phyloP scores from a whole-genome alignment of 805 yeast genomes.

The Myxozyma geophila region DNA sequence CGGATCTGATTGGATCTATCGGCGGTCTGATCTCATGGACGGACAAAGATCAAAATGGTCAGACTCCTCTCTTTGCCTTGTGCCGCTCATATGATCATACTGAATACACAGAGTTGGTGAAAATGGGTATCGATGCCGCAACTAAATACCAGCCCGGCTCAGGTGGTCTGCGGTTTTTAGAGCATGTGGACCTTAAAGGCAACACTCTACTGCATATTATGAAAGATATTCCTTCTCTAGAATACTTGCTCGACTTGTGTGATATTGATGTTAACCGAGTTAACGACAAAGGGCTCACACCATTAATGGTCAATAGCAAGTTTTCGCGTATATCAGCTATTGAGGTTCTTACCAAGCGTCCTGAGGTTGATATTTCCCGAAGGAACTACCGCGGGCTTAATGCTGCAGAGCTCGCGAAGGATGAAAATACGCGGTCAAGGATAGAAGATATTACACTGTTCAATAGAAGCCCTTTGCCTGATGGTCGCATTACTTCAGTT shows the following conservation, averaged over 20 bases:
- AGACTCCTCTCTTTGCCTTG: conserved; percentile 77
- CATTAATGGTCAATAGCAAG: conserved; percentile 71
- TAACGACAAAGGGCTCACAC: conserved; percentile 65
- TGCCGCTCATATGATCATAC: conserved; percentile 82
- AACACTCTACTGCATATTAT: conserved; percentile 79
- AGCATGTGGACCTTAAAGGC: conserved; percentile 74
- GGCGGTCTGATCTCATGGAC: conserved; percentile 75
- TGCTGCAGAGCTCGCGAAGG: conserved; percentile 47
- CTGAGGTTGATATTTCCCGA: conserved; percentile 52
- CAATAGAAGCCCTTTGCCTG: conserved; percentile 23
- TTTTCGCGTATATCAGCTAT: conserved; percentile 70
- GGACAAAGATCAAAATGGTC: conserved; percentile 62
- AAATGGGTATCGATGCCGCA: conserved; percentile 49
- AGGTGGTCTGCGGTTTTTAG: conserved; percentile 45
- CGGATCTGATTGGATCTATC: conserved; percentile 55
- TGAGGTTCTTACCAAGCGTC: conserved; percentile 53
- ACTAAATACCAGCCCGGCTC: conserved; percentile 31
- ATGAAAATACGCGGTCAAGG: conserved; percentile 35
- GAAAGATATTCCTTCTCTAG: conserved; percentile 52
- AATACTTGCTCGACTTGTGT: conserved; percentile 48
- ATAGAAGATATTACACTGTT: conserved; percentile 39
- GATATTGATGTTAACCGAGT: conserved; percentile 61
- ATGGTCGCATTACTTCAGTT: conserved; percentile 36
- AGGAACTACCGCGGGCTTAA: conserved; percentile 42
- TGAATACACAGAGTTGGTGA: conserved; percentile 58